Evolutionary conservation across 345 rosid genomes (phyloP).

Genomic region (Linum trigynum): DNA sequence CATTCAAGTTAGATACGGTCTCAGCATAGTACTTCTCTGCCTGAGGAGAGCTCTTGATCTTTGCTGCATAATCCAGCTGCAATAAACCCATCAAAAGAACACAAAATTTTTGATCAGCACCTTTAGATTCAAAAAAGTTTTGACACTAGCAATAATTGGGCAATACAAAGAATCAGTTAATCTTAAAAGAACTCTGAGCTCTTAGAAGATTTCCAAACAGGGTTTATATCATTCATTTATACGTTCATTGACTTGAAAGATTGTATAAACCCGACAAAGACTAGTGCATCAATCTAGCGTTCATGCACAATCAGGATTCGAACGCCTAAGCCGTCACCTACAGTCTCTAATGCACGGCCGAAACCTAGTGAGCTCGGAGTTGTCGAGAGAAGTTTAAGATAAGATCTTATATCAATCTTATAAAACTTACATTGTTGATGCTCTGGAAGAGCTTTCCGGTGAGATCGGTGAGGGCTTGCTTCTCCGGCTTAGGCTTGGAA

Average conservation of each 20-base stretch:
- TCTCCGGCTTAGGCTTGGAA: conserved; percentile 66
- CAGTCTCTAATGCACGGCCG: too few species aligned
- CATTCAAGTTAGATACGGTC: conserved; percentile 65
- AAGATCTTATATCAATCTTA: background rate
- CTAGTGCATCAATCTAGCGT: too few species aligned
- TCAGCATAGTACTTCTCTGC: conserved; percentile 82
- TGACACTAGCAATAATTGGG: background rate
- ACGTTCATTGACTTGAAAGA: too few species aligned
- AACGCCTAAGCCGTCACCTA: too few species aligned
- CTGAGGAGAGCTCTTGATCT: conserved; percentile 62
- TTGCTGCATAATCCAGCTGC: conserved; percentile 89
- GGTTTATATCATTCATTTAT: too few species aligned
- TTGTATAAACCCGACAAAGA: too few species aligned
- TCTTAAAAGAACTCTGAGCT: too few species aligned
- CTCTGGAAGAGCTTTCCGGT: conserved; percentile 59
- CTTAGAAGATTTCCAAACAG: too few species aligned
- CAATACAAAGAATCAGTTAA: too few species aligned
- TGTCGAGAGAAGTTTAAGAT: too few species aligned
- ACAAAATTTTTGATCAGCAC: background rate
- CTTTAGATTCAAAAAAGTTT: background rate
- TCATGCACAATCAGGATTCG: too few species aligned
- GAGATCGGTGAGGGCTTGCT: conserved; percentile 58
- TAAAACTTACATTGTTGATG: conserved; percentile 42
- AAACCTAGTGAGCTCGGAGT: too few species aligned
- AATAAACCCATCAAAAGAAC: conserved; percentile 1